A percentile compares a stretch with the other conserved stretches of the same genome.
Evolutionary conservation across 225 moss, liverwort and hornwort species (phyloP).

Genomic region (Sphagnum contortum): DNA sequence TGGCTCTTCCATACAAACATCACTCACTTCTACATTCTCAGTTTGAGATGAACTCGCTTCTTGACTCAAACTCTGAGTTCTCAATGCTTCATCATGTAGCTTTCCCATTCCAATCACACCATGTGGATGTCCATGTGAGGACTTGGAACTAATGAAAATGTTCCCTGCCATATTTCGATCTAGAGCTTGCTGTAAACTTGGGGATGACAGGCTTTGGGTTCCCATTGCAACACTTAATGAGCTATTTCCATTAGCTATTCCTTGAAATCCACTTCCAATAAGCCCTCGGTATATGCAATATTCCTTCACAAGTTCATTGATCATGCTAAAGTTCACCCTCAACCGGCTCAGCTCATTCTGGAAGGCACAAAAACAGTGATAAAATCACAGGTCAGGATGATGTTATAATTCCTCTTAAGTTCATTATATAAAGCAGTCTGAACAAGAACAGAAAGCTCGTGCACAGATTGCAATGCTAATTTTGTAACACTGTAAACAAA

Average conservation of each 20-base stretch:
- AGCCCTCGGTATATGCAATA: constrained; percentile 77
- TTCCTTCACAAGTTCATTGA: constrained; percentile 71
- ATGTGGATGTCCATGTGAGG: constrained; percentile 17
- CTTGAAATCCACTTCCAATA: constrained; percentile 36
- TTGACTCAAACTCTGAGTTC: constrained; percentile 8
- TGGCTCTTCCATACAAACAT: constrained; percentile 60
- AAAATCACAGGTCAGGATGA: background rate
- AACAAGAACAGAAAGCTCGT: too few species aligned
- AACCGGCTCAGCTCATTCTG: constrained; percentile 76
- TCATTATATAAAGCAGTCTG: too few species aligned
- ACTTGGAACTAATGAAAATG: constrained; percentile 13
- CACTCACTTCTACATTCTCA: constrained; percentile 25
- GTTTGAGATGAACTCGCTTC: constrained; percentile 22
- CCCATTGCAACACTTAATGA: constrained; percentile 39
- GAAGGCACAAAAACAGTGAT: constrained; percentile 8
- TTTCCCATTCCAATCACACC: constrained; percentile 14
- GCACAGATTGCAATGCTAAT: too few species aligned
- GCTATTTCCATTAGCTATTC: constrained; percentile 15
- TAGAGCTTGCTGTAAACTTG: too few species aligned
- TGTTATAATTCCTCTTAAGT: background rate
- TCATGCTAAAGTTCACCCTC: constrained; percentile 41
- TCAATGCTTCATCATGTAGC: constrained; percentile 1
- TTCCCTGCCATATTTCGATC: too few species aligned
- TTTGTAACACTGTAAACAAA: too few species aligned
- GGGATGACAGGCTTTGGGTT: constrained; percentile 12